Conservation (phyloP, 2,329 filamentous ascomycete species). For the Aspergillus japonicus region DNA sequence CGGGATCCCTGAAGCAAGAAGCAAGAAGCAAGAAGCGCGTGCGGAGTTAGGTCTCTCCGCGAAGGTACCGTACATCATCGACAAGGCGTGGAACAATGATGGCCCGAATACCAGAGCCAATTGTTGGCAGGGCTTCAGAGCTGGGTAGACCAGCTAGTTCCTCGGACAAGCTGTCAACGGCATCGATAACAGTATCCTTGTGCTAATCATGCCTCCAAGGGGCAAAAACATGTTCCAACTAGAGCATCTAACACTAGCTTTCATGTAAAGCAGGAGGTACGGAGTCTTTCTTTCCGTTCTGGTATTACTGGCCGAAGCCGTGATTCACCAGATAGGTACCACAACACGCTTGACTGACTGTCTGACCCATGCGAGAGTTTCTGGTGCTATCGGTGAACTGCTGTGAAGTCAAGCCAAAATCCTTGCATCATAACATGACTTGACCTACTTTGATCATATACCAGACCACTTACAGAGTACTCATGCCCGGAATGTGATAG, state of each 20-base stretch:
- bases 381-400: too few species aligned
- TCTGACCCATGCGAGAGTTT: not conserved
- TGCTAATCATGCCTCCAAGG: too few species aligned
- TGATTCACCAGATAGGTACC: not conserved
- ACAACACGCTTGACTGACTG: not conserved
- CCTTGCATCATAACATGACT: too few species aligned
- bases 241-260: not conserved
- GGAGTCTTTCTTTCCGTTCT: not conserved
- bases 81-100: not conserved
- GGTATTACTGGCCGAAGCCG: not conserved
- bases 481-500: slow-evolving; percentile 6
- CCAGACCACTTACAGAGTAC: not conserved
- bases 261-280: not conserved
- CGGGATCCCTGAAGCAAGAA: not conserved
- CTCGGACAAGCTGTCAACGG: not conserved
- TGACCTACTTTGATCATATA: not conserved
- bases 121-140: not conserved
- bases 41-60: not conserved
- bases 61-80: not conserved
- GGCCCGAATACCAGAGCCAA: not conserved
- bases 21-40: not conserved
- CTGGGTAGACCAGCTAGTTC: not conserved
- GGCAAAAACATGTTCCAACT: not conserved
- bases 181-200: too few species aligned
- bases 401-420: too few species aligned